A percentile compares a stretch with the other conserved stretches of the same genome.
phyloP scores from a whole-genome alignment of 1,284 basidiomycete genomes.

The Hypsizygus ulmarius region DNA sequence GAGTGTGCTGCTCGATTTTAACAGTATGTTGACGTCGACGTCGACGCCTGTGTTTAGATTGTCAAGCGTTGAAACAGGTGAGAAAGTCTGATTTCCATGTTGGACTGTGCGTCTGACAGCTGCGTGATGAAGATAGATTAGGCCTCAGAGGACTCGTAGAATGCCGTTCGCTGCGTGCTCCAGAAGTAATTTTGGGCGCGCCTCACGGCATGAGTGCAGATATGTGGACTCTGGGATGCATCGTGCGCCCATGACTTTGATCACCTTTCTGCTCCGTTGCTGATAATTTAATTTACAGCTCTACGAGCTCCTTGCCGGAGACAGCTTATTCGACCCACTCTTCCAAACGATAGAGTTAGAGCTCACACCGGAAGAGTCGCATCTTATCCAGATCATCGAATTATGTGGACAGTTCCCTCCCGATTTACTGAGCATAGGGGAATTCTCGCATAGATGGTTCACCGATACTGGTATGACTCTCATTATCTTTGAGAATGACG shows the following conservation, averaged over 20 bases:
- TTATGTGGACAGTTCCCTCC: constrained; percentile 22
- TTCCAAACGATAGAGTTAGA: constrained; percentile 26
- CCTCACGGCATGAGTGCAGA: constrained; percentile 18
- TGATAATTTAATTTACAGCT: constrained; percentile 15
- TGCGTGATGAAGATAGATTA: constrained; percentile 1
- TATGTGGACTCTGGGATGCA: constrained; percentile 27
- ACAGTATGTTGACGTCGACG: constrained; percentile 12
- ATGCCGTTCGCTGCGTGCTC: constrained; percentile 19
- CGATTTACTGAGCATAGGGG: constrained; percentile 20
- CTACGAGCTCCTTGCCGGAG: constrained; percentile 26
- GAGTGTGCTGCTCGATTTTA: constrained; percentile 10
- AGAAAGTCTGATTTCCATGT: background rate
- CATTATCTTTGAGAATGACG: background rate
- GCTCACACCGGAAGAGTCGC: constrained; percentile 25
- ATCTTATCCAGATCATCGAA: constrained; percentile 29
- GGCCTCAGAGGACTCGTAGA: constrained; percentile 9
- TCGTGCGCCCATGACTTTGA: constrained; percentile 15
- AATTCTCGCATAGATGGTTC: constrained; percentile 22
- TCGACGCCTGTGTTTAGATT: constrained; percentile 20
- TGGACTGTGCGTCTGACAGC: background rate
- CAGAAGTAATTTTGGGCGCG: constrained; percentile 23
- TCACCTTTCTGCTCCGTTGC: background rate
- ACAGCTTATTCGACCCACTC: constrained; percentile 25
- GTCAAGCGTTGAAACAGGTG: constrained; percentile 8
- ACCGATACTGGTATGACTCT: constrained; percentile 24